Percentiles rank a stretch among this genome's conserved stretches.
phyloP scores from a whole-genome alignment of 2,329 filamentous ascomycete species.

The Colletotrichum brevisporum region DNA sequence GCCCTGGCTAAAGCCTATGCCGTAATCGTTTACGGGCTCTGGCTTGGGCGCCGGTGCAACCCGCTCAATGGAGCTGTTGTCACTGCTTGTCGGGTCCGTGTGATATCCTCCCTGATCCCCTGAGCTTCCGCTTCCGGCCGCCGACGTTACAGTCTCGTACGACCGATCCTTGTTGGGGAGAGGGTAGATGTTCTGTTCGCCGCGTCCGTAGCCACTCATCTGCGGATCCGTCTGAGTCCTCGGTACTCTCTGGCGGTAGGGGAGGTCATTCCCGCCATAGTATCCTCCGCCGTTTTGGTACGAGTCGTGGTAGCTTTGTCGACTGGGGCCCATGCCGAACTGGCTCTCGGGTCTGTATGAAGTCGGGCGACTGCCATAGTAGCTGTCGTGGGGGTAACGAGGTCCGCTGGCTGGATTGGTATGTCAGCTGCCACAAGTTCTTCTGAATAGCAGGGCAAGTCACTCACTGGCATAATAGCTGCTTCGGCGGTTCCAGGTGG shows the following conservation, averaged over 20 bases:
- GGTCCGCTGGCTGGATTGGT: slow-evolving; percentile 52
- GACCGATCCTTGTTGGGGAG: slow-evolving; percentile 80
- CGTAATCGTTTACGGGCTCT: slow-evolving; percentile 74
- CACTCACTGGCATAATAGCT: slow-evolving; percentile 65
- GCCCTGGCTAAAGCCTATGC: slow-evolving; percentile 68
- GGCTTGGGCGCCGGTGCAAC: slow-evolving; percentile 68
- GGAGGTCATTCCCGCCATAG: slow-evolving; percentile 48
- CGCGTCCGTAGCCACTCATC: slow-evolving; percentile 53
- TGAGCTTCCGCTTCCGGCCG: slow-evolving; percentile 79
- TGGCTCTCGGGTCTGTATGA: slow-evolving; percentile 59
- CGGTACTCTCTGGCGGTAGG: slow-evolving; percentile 51
- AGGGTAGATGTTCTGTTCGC: slow-evolving; percentile 63
- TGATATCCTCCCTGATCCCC: slow-evolving; percentile 83
- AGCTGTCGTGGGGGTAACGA: slow-evolving; percentile 66
- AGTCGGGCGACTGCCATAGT: slow-evolving; percentile 62
- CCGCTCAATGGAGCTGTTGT: slow-evolving; percentile 92
- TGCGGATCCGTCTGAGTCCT: slow-evolving; percentile 64
- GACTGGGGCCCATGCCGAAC: slow-evolving; percentile 53
- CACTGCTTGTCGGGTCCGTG: slow-evolving; percentile 88
- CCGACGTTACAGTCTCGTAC: slow-evolving; percentile 88
- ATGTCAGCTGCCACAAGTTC: slow-evolving; percentile 43
- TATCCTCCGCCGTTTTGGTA: slow-evolving; percentile 47
- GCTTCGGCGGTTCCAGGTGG: slow-evolving; percentile 69
- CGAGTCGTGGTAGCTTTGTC: slow-evolving; percentile 61
- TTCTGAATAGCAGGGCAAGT: neutral